Conservation (phyloP, 768 basidiomycete genomes). For the Scleroderma bovista region DNA sequence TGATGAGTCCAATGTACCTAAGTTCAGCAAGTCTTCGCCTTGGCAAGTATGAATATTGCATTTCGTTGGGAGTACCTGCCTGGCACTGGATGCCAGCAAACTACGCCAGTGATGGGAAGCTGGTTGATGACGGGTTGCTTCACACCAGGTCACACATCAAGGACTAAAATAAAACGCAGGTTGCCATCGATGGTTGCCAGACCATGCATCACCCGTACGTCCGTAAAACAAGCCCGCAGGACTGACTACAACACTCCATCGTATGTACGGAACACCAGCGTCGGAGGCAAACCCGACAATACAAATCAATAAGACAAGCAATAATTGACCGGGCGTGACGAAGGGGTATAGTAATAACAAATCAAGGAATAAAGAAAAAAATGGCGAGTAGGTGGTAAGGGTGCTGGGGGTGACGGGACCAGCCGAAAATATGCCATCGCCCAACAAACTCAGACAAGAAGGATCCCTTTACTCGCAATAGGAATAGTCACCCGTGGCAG, state of each 20-base stretch:
- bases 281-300: constrained; percentile 16
- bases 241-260: constrained; percentile 12
- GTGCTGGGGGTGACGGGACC: not conserved
- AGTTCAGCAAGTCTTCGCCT: too few species aligned
- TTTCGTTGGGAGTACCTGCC: too few species aligned
- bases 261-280: constrained; percentile 22
- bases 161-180: not conserved
- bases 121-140: not conserved
- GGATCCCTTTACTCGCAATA: constrained; percentile 43
- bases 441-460: not conserved
- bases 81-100: too few species aligned
- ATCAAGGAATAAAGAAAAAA: constrained; percentile 1
- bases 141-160: not conserved
- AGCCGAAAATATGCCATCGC: not conserved
- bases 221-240: constrained; percentile 9
- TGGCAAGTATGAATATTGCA: too few species aligned
- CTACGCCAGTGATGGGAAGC: too few species aligned
- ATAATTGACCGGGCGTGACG: not conserved
- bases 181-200: not conserved
- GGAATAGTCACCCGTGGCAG: constrained; percentile 33
- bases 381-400: not conserved
- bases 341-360: constrained; percentile 22
- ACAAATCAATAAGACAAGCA: constrained; percentile 7
- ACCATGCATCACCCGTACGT: not conserved
- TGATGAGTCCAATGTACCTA: too few species aligned